Evolutionary conservation across 768 basidiomycete genomes (phyloP).

Genomic region (Mrakia gelida): DNA sequence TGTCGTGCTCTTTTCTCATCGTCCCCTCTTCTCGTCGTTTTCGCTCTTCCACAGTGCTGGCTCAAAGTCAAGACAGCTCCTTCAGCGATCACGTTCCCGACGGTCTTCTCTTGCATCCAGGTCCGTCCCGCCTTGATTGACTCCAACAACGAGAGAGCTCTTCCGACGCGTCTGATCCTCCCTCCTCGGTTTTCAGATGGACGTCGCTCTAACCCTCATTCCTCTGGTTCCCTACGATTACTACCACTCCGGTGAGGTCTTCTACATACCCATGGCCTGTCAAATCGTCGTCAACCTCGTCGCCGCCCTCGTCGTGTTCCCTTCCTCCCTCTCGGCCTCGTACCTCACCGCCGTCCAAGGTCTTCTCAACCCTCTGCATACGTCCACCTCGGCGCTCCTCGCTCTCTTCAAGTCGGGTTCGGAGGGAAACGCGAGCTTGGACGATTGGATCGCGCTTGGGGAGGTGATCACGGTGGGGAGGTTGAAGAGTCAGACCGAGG

Average conservation of each 20-base stretch:
- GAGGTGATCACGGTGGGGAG: background rate
- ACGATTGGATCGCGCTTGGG: slow-evolving; percentile 28
- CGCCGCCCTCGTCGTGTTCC: slow-evolving; percentile 23
- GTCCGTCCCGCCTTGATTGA: no score
- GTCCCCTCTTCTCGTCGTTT: no score
- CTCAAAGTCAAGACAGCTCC: slow-evolving; percentile 29
- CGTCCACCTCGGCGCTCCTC: background rate
- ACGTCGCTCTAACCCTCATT: slow-evolving; percentile 32
- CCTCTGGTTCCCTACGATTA: slow-evolving; percentile 28
- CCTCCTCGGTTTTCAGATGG: background rate
- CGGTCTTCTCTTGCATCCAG: slow-evolving; percentile 26
- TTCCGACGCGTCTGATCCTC: background rate
- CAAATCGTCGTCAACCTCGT: slow-evolving; percentile 26
- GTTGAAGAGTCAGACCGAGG: slow-evolving; percentile 18
- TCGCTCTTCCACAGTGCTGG: no score
- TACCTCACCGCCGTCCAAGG: slow-evolving; percentile 12
- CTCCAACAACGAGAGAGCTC: no score
- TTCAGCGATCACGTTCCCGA: slow-evolving; percentile 25
- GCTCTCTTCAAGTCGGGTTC: background rate
- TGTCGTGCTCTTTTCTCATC: no score
- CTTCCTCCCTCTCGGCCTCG: slow-evolving; percentile 10
- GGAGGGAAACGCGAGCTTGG: slow-evolving; percentile 20
- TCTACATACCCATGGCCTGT: slow-evolving; percentile 24
- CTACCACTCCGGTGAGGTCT: slow-evolving; percentile 19
- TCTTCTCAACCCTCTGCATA: slow-evolving; percentile 20